Evolutionary conservation across 1,139 yeast genomes (phyloP).

Genomic region (Pichia sp.): DNA sequence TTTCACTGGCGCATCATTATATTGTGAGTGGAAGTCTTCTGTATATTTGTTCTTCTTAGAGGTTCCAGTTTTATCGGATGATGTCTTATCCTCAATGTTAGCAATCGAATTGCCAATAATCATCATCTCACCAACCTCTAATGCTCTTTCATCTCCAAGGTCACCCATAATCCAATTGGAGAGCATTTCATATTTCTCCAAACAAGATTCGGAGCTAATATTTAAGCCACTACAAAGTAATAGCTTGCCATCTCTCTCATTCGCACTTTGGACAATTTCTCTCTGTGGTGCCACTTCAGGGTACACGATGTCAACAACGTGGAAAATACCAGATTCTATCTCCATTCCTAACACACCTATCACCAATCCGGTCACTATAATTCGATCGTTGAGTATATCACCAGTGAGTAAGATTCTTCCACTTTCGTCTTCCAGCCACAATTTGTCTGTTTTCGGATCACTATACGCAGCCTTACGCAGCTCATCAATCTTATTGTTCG

Average conservation of each 20-base stretch:
- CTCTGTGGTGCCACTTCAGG: slow-evolving; percentile 60
- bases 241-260: slow-evolving; percentile 28
- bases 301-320: slow-evolving; percentile 70
- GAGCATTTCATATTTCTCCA: slow-evolving; percentile 51
- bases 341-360: slow-evolving; percentile 86
- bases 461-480: slow-evolving; percentile 35
- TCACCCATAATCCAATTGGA: slow-evolving; percentile 71
- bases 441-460: slow-evolving; percentile 49
- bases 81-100: neutral
- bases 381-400: slow-evolving; percentile 36
- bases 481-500: slow-evolving; percentile 17
- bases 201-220: slow-evolving; percentile 39
- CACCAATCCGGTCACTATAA: slow-evolving; percentile 80
- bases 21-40: slow-evolving; percentile 45
- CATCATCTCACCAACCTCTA: slow-evolving; percentile 22
- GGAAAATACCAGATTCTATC: slow-evolving; percentile 75
- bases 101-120: slow-evolving; percentile 73
- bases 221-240: slow-evolving; percentile 74
- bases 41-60: slow-evolving; percentile 42
- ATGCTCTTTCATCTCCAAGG: slow-evolving; percentile 25
- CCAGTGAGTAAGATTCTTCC: slow-evolving; percentile 80
- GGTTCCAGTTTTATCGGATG: neutral
- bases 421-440: slow-evolving; percentile 87
- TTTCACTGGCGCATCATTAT: slow-evolving; percentile 35
- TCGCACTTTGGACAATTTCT: neutral